phyloP scores from a whole-genome alignment of 805 yeast genomes.

The Metschnikowia drakensbergensis region DNA sequence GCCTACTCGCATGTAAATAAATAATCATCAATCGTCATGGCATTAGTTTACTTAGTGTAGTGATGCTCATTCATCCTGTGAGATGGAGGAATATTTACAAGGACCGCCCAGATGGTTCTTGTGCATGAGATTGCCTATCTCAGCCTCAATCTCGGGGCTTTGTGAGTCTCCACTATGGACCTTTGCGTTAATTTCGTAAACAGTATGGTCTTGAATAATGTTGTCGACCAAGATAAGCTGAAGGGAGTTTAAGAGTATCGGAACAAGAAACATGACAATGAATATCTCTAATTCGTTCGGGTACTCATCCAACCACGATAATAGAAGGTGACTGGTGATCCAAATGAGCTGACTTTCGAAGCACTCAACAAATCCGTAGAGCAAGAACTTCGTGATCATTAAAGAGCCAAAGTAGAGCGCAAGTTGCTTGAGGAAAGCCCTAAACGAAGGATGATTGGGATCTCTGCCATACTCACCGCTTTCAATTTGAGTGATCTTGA shows the following conservation, averaged over 20 bases:
- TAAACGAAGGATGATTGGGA: conserved; percentile 50
- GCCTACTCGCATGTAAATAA: neutral
- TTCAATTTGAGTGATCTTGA: conserved; percentile 37
- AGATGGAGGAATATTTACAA: neutral
- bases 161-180: neutral
- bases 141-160: neutral
- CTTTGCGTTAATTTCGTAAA: conserved; percentile 31
- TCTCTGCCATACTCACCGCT: conserved; percentile 62
- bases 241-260: conserved; percentile 67
- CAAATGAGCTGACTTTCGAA: conserved; percentile 51
- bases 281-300: conserved; percentile 77
- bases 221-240: conserved; percentile 72
- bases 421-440: conserved; percentile 69
- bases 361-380: conserved; percentile 60
- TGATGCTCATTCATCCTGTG: neutral
- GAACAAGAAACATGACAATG: conserved; percentile 81
- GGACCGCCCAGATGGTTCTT: neutral
- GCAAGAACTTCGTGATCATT: conserved; percentile 60
- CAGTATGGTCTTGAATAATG: conserved; percentile 56
- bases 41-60: conserved; percentile 1
- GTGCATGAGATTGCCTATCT: neutral
- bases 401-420: conserved; percentile 61
- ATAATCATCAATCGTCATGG: neutral
- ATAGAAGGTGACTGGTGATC: conserved; percentile 63
- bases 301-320: conserved; percentile 79